Evolutionary conservation across 2,329 filamentous ascomycete species (phyloP), one percentile per base, ranked within the genome.

Genomic region (Colletotrichum sp.): DNA sequence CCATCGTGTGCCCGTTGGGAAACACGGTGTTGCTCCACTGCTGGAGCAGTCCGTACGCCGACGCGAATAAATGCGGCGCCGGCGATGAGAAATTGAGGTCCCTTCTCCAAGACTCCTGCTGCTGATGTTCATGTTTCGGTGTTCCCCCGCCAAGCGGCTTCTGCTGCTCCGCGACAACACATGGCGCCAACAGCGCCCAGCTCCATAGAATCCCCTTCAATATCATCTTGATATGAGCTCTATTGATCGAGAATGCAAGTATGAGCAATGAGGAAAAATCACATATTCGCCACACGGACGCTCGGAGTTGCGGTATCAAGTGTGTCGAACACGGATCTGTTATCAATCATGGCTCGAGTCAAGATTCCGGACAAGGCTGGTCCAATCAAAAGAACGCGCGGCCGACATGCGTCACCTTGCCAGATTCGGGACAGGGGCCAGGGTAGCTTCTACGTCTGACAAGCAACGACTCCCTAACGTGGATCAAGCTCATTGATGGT

Each of bases 1-100:
- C 86, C 67, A 90, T 84, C 36, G 84, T 84, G 78, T 90, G 87
- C 9, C 88, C 88, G 76, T 87, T 87, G 10, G 88, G 87, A 65
- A 89, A 89, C 79, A 89, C 86, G 2, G 88, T 89, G 80, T 90
- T 89, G 52, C 86, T 82, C 86, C 86, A 89, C 81, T 90, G 87
- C 73, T 89, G 86, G 6, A 90, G 81, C 6, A 90, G 83, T 5
- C 85, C 84, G 72, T 86, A 84, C 5, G 85, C 81, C 3, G 88
- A 88, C 44, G 87, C 85, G 79, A 90, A 89, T 52, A 89, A 85
- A 75, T 89, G 87, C 5, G 88, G 88, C 9, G 85, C 83, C 15
- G 86, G 78, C 3, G 87, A 89, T 3, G 86, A 86, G 80, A 87
- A 90, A 80, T 89, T 88, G 71, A 89, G 73, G 7, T 22, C 18